phyloP scores from a whole-genome alignment of 2,329 filamentous ascomycete species.

The Alternaria sp. region DNA sequence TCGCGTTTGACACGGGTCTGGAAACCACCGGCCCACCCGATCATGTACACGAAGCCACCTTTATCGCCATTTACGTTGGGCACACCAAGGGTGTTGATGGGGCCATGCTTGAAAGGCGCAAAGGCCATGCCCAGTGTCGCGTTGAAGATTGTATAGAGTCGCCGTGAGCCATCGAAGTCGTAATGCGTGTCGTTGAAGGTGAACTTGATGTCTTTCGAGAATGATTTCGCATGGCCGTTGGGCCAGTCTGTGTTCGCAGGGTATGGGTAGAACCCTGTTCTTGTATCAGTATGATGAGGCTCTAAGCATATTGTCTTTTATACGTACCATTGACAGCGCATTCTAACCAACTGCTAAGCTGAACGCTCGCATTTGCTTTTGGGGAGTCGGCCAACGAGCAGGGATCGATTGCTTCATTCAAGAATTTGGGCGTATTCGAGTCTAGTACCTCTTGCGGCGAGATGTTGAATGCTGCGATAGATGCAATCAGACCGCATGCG shows the following conservation, averaged over 20 bases:
- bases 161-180: conserved; percentile 36
- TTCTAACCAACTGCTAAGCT: conserved; percentile 40
- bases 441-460: conserved; percentile 9
- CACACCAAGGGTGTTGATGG: conserved; percentile 34
- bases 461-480: conserved; percentile 1
- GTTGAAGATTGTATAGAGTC: conserved; percentile 38
- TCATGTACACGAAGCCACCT: conserved; percentile 42
- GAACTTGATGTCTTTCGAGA: conserved; percentile 35
- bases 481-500: not conserved
- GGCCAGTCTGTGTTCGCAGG: conserved; percentile 41
- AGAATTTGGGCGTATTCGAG: not conserved
- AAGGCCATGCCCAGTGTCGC: conserved; percentile 34
- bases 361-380: conserved; percentile 34
- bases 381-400: conserved; percentile 31
- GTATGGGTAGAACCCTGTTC: conserved; percentile 39
- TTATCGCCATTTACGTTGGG: conserved; percentile 40
- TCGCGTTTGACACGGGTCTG: conserved; percentile 26
- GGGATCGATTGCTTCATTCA: conserved; percentile 20
- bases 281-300: not conserved
- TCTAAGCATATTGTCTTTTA: not conserved
- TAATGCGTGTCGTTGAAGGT: conserved; percentile 44
- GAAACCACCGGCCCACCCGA: conserved; percentile 41
- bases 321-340: conserved; percentile 38
- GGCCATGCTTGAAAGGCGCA: conserved; percentile 38
- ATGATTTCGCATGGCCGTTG: conserved; percentile 26